Percentiles rank a stretch among this genome's conserved stretches.
Conservation (phyloP, 257 asterid genomes). For the Solanum rostratum region DNA sequence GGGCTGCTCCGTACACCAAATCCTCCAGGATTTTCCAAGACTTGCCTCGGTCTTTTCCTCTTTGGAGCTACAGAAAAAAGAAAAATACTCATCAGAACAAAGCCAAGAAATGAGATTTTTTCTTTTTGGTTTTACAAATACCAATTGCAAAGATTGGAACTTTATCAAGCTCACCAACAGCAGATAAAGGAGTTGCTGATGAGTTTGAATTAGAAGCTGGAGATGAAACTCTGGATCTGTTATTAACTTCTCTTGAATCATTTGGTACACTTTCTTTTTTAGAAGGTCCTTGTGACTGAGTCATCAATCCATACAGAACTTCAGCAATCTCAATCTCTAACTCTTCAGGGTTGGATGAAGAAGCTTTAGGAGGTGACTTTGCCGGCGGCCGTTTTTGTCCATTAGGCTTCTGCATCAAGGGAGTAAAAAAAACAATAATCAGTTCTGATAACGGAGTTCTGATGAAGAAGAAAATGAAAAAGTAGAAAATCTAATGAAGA, state of each 20-base stretch:
- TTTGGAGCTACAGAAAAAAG: constrained; percentile 51
- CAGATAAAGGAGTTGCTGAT: constrained; percentile 36
- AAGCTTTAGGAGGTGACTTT: constrained; percentile 48
- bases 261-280: constrained; percentile 36
- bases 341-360: constrained; percentile 71
- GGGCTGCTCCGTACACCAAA: constrained; percentile 40
- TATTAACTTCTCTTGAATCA: constrained; percentile 43
- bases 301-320: constrained; percentile 77
- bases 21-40: constrained; percentile 38
- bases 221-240: constrained; percentile 55
- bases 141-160: not conserved
- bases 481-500: not conserved
- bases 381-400: constrained; percentile 70
- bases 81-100: not conserved
- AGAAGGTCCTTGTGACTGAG: constrained; percentile 62
- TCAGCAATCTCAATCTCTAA: constrained; percentile 93
- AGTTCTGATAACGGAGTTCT: not conserved
- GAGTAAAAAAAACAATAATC: not conserved
- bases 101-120: not conserved
- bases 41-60: constrained; percentile 77
- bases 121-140: not conserved
- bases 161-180: constrained; percentile 48
- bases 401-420: constrained; percentile 40
- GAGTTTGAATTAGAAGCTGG: constrained; percentile 52
- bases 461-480: not conserved